Evolutionary conservation across 2,329 filamentous ascomycete genomes (phyloP).

Genomic region (Pyrenochaeta sp.): DNA sequence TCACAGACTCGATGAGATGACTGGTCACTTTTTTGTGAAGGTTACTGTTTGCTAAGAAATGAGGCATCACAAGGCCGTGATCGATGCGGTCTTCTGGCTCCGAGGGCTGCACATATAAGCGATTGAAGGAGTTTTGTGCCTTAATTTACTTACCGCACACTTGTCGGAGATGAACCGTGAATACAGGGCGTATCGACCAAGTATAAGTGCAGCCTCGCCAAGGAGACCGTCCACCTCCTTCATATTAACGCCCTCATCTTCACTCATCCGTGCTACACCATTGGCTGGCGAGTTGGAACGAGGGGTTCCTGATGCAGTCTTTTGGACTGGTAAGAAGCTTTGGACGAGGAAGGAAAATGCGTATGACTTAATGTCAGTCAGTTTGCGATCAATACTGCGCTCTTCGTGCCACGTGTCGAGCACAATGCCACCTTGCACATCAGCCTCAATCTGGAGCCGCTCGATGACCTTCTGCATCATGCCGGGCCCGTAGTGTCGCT

Average conservation of each 20-base stretch:
- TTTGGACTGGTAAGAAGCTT: slow-evolving; percentile 82
- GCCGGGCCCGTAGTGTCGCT: slow-evolving; percentile 89
- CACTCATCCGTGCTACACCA: slow-evolving; percentile 67
- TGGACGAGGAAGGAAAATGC: slow-evolving; percentile 97
- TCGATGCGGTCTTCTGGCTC: slow-evolving; percentile 63
- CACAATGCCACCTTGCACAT: slow-evolving; percentile 95
- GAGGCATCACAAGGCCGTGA: slow-evolving; percentile 70
- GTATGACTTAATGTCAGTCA: slow-evolving; percentile 97
- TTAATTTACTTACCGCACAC: slow-evolving; percentile 70
- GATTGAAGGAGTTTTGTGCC: neutral
- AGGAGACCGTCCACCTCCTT: slow-evolving; percentile 91
- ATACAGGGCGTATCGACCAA: slow-evolving; percentile 92
- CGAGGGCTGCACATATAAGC: slow-evolving; percentile 34
- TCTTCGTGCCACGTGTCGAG: slow-evolving; percentile 96
- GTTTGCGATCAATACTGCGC: slow-evolving; percentile 79
- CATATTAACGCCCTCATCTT: slow-evolving; percentile 96
- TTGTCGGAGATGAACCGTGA: slow-evolving; percentile 88
- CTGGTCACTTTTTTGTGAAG: slow-evolving; percentile 79
- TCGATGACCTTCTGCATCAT: slow-evolving; percentile 97
- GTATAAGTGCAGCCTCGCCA: slow-evolving; percentile 89
- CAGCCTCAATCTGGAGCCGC: slow-evolving; percentile 89
- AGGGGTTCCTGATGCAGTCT: slow-evolving; percentile 67
- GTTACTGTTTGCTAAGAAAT: slow-evolving; percentile 79
- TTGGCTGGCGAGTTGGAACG: slow-evolving; percentile 79
- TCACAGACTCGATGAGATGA: slow-evolving; percentile 82